A percentile compares a stretch with the other conserved stretches of the same genome.
Evolutionary conservation across 1,139 yeast genomes (phyloP).

Genomic region (Pneumocystis oryctolagi): DNA sequence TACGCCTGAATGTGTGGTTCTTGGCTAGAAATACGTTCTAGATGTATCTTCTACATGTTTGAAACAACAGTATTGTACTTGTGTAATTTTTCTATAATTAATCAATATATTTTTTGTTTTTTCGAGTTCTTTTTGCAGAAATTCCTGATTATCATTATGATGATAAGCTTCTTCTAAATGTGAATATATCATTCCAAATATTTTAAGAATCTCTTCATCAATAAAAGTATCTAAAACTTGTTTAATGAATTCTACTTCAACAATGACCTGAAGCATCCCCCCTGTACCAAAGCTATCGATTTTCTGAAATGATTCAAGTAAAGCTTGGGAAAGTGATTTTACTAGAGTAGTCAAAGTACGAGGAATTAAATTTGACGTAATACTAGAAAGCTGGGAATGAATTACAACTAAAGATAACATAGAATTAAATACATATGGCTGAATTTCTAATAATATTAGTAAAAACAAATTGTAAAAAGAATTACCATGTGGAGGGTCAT

Average conservation of each 20-base stretch:
- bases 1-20: neutral
- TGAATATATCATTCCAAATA: neutral
- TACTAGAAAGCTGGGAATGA: constrained; percentile 36
- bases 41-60: neutral
- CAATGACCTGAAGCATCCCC: constrained; percentile 28
- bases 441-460: constrained; percentile 22
- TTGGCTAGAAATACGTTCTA: neutral
- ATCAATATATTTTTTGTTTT: neutral
- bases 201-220: neutral
- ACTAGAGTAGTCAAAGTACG: constrained; percentile 34
- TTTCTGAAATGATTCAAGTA: constrained; percentile 33
- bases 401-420: constrained; percentile 38
- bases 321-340: constrained; percentile 30
- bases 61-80: neutral
- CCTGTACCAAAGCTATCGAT: constrained; percentile 22
- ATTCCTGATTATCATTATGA: neutral
- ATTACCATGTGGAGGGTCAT: constrained; percentile 25
- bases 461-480: neutral
- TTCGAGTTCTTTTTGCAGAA: neutral
- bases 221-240: neutral
- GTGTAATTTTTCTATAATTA: neutral
- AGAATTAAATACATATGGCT: constrained; percentile 37
- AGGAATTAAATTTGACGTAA: constrained; percentile 33
- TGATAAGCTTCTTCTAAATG: neutral
- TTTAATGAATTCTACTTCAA: constrained; percentile 28